Evolutionary conservation across 2,329 filamentous ascomycete species (phyloP), one percentile per base, ranked within the genome.

Genomic region (Venturia pyrina): DNA sequence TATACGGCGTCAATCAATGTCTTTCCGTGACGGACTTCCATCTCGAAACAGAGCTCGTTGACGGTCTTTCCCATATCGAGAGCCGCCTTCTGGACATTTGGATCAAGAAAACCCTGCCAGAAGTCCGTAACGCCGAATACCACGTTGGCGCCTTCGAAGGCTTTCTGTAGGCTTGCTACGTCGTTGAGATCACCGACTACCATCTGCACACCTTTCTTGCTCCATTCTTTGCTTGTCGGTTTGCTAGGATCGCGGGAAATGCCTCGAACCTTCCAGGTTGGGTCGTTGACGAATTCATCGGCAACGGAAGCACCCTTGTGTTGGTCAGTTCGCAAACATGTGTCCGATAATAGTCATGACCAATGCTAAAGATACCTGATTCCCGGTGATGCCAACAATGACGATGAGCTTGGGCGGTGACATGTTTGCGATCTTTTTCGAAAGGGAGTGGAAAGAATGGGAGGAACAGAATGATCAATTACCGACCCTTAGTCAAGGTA

Each of bases 101-200:
- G 75, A 2, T 78, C 74, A 70, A 79, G 78, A 70, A 83, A 83
- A 2, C 78, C 76, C 65, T 82, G 79, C 79, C 80, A 85, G 73
- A 82, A 85, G 68, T 85, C 79, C 0, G 83, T 86, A 62, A 83
- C 80, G 67, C 77, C 77, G 73, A 85, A 86, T 67, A 86, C 83
- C 66, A 79, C 70, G 66, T 80, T 78, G 21, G 81, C 82, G 8
- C 78, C 79, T 2, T 68, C 19, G 65, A 77, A 77, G 5, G 75
- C 75, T 19, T 43, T 37, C 11, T 63, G 65, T 1, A 78, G 71
- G 0, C 74, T 73, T 6, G 46, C 41, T 3, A 68, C 8, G 60
- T 76, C 73, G 62, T 74, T 67, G 3, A 76, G 69, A 50, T 77
- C 69, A 0, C 70, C 75, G 34, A 69, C 44, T 1, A 75, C 69